Conservation (phyloP, 345 rosid genomes). For the Arabidopsis arenosa region DNA sequence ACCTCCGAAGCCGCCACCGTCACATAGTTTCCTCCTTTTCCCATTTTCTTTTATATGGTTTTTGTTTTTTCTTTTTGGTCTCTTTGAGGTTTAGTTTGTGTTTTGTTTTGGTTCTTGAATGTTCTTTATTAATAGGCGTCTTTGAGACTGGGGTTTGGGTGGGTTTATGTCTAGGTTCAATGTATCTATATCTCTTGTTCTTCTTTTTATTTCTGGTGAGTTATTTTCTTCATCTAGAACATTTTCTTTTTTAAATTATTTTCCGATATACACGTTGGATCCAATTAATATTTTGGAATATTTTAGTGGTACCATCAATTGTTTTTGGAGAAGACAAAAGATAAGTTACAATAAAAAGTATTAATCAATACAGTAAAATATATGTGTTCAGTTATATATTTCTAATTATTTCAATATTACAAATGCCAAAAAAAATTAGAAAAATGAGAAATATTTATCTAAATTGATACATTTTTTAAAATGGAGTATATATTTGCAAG, state of each 20-base stretch:
- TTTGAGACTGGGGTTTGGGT: background rate
- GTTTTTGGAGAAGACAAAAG: no score
- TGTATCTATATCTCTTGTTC: conserved; percentile 47
- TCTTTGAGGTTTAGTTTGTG: background rate
- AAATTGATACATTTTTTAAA: background rate
- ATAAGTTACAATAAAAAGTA: background rate
- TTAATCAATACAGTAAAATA: background rate
- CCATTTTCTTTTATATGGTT: conserved; percentile 26
- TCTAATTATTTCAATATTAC: background rate
- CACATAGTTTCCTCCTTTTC: conserved; percentile 46
- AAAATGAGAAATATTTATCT: background rate
- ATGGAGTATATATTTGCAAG: background rate
- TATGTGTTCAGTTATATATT: background rate
- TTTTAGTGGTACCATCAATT: background rate
- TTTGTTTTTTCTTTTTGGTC: background rate
- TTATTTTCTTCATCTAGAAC: conserved; percentile 15
- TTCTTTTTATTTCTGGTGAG: background rate
- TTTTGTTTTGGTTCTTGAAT: conserved; percentile 9
- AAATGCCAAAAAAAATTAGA: background rate
- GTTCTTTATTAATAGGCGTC: conserved; percentile 35
- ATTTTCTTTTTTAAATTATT: background rate
- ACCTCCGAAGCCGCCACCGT: conserved; percentile 37
- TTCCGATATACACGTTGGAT: conserved; percentile 24
- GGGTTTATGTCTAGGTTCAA: conserved; percentile 73
- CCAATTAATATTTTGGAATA: background rate